Conservation (phyloP, 306 rosid genomes). For the Acacia crassicarpa region DNA sequence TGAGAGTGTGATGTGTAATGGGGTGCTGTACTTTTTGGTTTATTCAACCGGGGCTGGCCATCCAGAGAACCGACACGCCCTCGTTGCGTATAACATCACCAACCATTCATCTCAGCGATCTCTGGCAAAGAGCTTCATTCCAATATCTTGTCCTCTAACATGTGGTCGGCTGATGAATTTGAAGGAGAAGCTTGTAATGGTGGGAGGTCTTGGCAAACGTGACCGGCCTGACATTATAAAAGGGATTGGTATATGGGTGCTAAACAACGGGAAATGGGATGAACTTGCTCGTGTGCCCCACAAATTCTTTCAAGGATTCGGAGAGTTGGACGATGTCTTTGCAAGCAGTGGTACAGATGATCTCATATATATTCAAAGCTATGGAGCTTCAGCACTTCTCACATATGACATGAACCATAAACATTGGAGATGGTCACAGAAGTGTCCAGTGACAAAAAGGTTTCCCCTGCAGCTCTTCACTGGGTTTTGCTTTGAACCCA, state of each 20-base stretch:
- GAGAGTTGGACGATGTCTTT: constrained; percentile 94
- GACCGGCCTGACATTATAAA: constrained; percentile 88
- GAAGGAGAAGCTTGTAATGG: constrained; percentile 94
- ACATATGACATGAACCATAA: constrained; percentile 63
- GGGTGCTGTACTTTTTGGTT: constrained; percentile 73
- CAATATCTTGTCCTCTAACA: constrained; percentile 82
- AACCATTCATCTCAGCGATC: constrained; percentile 44
- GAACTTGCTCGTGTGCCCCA: constrained; percentile 89
- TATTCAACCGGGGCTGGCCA: constrained; percentile 72
- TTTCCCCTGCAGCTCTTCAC: constrained; percentile 93
- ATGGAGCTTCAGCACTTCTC: constrained; percentile 90
- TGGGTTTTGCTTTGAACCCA: constrained; percentile 94
- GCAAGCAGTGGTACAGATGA: constrained; percentile 88
- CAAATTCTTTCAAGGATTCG: constrained; percentile 93
- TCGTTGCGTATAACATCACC: constrained; percentile 60
- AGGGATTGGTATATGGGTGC: constrained; percentile 95
- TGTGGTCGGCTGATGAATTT: constrained; percentile 94
- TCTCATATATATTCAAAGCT: constrained; percentile 84
- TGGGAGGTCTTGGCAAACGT: constrained; percentile 85
- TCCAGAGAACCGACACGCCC: constrained; percentile 68
- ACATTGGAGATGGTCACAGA: constrained; percentile 95
- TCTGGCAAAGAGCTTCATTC: constrained; percentile 64
- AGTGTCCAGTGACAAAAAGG: constrained; percentile 83
- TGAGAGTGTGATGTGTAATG: constrained; percentile 87
- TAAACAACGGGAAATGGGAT: constrained; percentile 72